Percentiles rank a stretch among this genome's conserved stretches.
Evolutionary conservation across 2,329 filamentous ascomycete genomes (phyloP).

Genomic region (Colletotrichum liaoningense): DNA sequence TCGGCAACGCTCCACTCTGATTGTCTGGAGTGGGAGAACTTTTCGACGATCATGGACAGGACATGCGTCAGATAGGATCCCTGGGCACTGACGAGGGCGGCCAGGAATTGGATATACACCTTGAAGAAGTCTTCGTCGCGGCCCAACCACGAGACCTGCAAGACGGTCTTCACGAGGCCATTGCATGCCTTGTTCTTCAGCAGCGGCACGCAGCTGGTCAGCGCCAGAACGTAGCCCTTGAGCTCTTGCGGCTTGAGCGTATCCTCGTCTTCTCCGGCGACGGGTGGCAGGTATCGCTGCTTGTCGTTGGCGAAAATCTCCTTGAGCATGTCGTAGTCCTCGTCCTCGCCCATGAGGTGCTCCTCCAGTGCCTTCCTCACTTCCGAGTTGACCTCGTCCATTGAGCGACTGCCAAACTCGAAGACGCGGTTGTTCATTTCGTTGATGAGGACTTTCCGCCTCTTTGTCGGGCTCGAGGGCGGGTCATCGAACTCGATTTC

Average conservation of each 20-base stretch:
- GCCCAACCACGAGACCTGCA: conserved; percentile 74
- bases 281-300: conserved; percentile 51
- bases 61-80: conserved; percentile 80
- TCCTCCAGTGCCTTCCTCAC: conserved; percentile 67
- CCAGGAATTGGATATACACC: conserved; percentile 75
- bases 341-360: conserved; percentile 67
- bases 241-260: conserved; percentile 64
- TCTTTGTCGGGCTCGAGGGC: conserved; percentile 60
- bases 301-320: conserved; percentile 66
- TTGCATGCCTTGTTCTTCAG: conserved; percentile 69
- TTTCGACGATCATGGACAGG: conserved; percentile 82
- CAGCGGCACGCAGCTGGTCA: conserved; percentile 70
- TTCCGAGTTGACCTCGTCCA: conserved; percentile 66
- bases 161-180: conserved; percentile 67
- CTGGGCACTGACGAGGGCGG: conserved; percentile 83
- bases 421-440: conserved; percentile 67
- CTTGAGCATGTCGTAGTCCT: conserved; percentile 71
- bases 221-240: conserved; percentile 70
- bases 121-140: conserved; percentile 74
- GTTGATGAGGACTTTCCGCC: conserved; percentile 69
- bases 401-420: conserved; percentile 63
- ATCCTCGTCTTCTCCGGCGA: conserved; percentile 59
- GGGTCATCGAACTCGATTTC: conserved; percentile 53
- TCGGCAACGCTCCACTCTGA: conserved; percentile 61
- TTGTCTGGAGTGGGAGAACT: conserved; percentile 70